These are phyloP conservation scores for Podospora conica DNA, from an alignment of 495 filamentous ascomycete genomes.

Conservation along the genomic window DNA sequence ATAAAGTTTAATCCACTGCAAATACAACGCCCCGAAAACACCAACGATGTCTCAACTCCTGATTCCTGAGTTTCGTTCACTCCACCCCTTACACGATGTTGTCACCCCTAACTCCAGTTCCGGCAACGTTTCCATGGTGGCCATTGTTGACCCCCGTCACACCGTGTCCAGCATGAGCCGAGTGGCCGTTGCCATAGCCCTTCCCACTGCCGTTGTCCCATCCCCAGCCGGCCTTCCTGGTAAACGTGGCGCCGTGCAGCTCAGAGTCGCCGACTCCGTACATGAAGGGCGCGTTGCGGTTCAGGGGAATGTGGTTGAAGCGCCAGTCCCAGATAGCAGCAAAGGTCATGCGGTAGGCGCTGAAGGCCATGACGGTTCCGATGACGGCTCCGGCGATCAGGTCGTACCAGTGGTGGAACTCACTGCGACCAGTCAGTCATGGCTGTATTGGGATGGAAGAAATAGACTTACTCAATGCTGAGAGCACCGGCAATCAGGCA, in stretches of 20 bases:
- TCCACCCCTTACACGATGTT: not conserved
- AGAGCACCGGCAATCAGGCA: constrained; percentile 51
- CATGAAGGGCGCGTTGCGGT: not conserved
- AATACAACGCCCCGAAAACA: not conserved
- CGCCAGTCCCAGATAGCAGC: constrained; percentile 55
- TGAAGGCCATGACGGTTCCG: constrained; percentile 51
- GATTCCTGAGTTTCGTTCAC: no score
- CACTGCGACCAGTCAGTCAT: constrained; percentile 3
- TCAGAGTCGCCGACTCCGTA: not conserved
- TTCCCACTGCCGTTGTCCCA: not conserved
- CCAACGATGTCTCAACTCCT: not conserved
- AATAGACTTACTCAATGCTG: constrained; percentile 45
- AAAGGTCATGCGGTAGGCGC: constrained; percentile 52
- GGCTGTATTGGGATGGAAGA: not conserved
- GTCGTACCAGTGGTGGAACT: constrained; percentile 58
- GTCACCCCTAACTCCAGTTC: not conserved
- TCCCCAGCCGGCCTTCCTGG: constrained; percentile 5
- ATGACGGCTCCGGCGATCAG: constrained; percentile 51
- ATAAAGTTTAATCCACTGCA: not conserved
- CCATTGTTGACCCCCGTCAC: not conserved
- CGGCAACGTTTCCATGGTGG: not conserved
- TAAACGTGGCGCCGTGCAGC: constrained; percentile 2
- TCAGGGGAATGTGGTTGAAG: constrained; percentile 48
- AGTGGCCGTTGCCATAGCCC: not conserved
- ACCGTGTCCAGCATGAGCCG: not conserved